These are phyloP conservation scores for Mycena citricolor DNA, from an alignment of 1,284 basidiomycete genomes.

Conservation along the genomic window DNA sequence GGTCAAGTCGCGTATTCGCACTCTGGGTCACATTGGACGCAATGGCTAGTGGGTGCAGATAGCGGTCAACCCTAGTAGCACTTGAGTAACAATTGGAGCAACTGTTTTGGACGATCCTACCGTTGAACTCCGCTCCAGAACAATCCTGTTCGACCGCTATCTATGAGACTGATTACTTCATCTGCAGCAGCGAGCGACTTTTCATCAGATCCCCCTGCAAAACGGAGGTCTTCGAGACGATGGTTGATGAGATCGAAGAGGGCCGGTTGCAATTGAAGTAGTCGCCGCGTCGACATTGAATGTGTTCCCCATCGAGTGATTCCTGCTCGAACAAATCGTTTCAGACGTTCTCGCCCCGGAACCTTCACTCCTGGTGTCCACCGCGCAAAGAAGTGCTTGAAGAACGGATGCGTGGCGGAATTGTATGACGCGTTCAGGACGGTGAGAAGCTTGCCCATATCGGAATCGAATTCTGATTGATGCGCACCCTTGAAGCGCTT, in stretches of 20 bases:
- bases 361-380: background rate
- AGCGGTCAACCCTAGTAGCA: too few relatives aligned
- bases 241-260: too few relatives aligned
- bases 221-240: too few relatives aligned
- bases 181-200: too few relatives aligned
- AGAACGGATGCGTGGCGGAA: background rate
- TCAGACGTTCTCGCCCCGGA: background rate
- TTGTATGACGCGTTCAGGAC: background rate
- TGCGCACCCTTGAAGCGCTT: background rate
- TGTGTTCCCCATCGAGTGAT: too few relatives aligned
- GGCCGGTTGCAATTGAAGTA: background rate
- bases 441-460: background rate
- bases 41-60: background rate
- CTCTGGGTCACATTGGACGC: background rate
- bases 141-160: too few relatives aligned
- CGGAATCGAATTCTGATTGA: background rate
- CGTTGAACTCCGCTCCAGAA: too few relatives aligned
- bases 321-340: background rate
- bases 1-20: background rate
- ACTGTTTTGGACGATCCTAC: too few relatives aligned
- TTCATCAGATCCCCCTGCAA: too few relatives aligned
- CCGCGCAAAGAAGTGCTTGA: background rate
- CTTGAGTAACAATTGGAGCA: too few relatives aligned
- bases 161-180: too few relatives aligned
- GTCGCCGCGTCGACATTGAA: background rate